Percentiles rank a stretch among this genome's conserved stretches.
These are phyloP conservation scores for Euphorbia peplus DNA, from an alignment of 345 rosid species.

Conservation along the genomic window DNA sequence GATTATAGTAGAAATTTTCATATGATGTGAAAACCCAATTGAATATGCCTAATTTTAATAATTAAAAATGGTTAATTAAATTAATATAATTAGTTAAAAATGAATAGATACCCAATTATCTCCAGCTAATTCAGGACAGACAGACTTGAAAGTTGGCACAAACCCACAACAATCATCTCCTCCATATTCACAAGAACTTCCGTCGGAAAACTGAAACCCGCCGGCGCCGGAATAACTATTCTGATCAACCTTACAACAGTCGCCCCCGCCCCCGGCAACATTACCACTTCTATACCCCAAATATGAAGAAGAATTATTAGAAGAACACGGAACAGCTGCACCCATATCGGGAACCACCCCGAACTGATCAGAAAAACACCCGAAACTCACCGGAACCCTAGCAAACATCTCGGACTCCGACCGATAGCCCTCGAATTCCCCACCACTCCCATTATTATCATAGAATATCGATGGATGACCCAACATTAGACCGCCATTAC, in stretches of 20 bases:
- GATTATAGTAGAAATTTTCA: too few species aligned
- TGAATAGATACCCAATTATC: constrained; percentile 38
- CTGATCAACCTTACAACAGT: neutral
- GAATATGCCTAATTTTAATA: too few species aligned
- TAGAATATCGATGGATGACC: constrained; percentile 15
- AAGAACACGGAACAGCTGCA: constrained; percentile 20
- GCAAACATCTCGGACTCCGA: constrained; percentile 23
- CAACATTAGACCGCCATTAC: constrained; percentile 15
- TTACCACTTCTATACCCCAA: constrained; percentile 27
- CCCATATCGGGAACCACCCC: constrained; percentile 36
- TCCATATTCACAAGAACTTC: constrained; percentile 31
- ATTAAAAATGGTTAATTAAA: too few species aligned
- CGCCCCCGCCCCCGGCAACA: constrained; percentile 6
- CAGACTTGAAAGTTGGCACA: constrained; percentile 46
- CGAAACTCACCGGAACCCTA: constrained; percentile 12
- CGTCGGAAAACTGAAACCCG: constrained; percentile 31
- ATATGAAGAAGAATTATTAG: constrained; percentile 19
- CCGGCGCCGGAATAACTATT: neutral
- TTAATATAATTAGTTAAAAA: neutral
- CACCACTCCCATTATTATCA: constrained; percentile 3
- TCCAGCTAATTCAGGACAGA: constrained; percentile 24
- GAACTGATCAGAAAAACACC: constrained; percentile 23
- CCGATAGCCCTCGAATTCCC: constrained; percentile 9
- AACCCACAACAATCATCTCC: constrained; percentile 50
- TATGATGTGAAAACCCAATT: too few species aligned